These are phyloP conservation scores for Suillus luteus DNA, from an alignment of 768 basidiomycete species.

Conservation along the genomic window DNA sequence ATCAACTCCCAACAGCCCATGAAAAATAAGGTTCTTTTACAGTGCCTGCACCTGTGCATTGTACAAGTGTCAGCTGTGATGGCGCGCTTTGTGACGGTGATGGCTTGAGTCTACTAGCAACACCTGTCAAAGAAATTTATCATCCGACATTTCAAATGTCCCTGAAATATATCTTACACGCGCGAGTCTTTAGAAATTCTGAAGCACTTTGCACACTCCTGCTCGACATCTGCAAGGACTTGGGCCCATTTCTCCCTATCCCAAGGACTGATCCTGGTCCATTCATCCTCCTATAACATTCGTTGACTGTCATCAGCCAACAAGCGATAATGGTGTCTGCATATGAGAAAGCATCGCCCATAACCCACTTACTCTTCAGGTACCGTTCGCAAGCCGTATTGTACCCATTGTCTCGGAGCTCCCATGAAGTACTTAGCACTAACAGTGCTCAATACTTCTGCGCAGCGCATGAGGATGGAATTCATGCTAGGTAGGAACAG, in stretches of 20 bases:
- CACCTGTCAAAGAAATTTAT: not conserved
- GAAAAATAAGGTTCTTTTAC: not conserved
- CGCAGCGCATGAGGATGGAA: conserved; percentile 24
- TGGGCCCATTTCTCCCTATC: conserved; percentile 30
- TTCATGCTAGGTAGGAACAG: conserved; percentile 14
- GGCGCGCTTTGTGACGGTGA: not conserved
- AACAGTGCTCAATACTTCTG: conserved; percentile 32
- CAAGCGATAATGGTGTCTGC: conserved; percentile 8
- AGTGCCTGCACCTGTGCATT: not conserved
- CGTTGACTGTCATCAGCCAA: conserved; percentile 12
- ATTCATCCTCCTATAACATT: conserved; percentile 27
- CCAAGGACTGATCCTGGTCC: conserved; percentile 26
- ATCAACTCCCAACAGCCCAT: not conserved
- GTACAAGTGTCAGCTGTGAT: not conserved
- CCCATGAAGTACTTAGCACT: conserved; percentile 42
- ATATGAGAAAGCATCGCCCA: conserved; percentile 10
- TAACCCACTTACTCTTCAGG: conserved; percentile 22
- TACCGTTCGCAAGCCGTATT: conserved; percentile 22
- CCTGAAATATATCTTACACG: not conserved
- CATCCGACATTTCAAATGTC: not conserved
- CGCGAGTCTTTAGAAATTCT: not conserved
- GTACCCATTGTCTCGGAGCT: conserved; percentile 17
- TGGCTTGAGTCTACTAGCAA: not conserved
- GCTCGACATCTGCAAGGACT: conserved; percentile 25
- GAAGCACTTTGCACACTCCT: conserved; percentile 24